Conservation (phyloP, 2,329 filamentous ascomycete species). For the Ophiostoma australiae region DNA sequence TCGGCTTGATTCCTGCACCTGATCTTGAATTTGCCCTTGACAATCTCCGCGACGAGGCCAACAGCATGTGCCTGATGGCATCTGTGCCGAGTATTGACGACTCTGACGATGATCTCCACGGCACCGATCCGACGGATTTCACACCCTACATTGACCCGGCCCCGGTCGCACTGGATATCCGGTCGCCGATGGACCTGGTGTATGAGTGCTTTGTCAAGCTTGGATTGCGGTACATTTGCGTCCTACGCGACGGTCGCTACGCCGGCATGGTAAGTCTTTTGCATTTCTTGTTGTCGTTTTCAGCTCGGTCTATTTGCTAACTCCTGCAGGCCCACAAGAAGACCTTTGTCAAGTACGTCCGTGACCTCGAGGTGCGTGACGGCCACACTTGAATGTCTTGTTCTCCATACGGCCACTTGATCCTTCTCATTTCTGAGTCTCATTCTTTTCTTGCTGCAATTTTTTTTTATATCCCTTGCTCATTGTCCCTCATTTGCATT, state of each 20-base stretch:
- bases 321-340: slow-evolving; percentile 78
- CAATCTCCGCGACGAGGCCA: slow-evolving; percentile 68
- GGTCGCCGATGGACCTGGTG: slow-evolving; percentile 87
- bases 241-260: slow-evolving; percentile 76
- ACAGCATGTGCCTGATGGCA: slow-evolving; percentile 76
- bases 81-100: slow-evolving; percentile 59
- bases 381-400: slow-evolving; percentile 10
- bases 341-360: slow-evolving; percentile 89
- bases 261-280: slow-evolving; percentile 69
- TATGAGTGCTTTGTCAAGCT: slow-evolving; percentile 96
- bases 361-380: slow-evolving; percentile 61
- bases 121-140: slow-evolving; percentile 70
- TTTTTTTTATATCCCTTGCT: background rate
- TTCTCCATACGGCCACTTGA: background rate
- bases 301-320: slow-evolving; percentile 7
- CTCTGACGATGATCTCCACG: slow-evolving; percentile 48
- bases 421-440: background rate
- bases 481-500: background rate
- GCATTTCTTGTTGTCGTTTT: background rate
- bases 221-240: slow-evolving; percentile 86
- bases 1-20: slow-evolving; percentile 87
- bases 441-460: background rate
- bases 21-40: slow-evolving; percentile 93
- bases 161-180: slow-evolving; percentile 80
- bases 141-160: slow-evolving; percentile 88